A percentile compares a stretch with the other conserved stretches of the same genome.
These are phyloP conservation scores for Trichoderma gracile DNA, from an alignment of 2,329 filamentous ascomycete genomes.

Conservation along the genomic window DNA sequence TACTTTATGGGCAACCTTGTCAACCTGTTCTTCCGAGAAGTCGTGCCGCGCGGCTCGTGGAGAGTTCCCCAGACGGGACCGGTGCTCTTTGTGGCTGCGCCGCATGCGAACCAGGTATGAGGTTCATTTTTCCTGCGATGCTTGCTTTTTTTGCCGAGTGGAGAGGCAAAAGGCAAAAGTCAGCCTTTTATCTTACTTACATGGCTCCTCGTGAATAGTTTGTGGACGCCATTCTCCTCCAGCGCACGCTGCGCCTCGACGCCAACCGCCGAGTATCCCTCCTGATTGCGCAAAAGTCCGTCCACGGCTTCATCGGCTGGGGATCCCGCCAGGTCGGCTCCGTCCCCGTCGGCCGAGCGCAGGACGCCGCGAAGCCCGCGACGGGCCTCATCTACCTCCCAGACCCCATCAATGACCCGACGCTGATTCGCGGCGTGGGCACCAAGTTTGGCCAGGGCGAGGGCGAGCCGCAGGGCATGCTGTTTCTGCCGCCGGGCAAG, in stretches of 20 bases:
- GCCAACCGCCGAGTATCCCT: constrained; percentile 86
- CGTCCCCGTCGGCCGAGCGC: constrained; percentile 88
- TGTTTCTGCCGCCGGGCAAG: constrained; percentile 84
- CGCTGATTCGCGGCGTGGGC: constrained; percentile 73
- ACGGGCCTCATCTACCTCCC: constrained; percentile 83
- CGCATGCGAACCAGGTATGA: constrained; percentile 89
- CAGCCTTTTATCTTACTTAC: too few species aligned
- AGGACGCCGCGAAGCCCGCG: constrained; percentile 82
- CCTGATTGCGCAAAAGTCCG: constrained; percentile 93
- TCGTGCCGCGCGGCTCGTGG: constrained; percentile 93
- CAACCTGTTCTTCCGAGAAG: constrained; percentile 97
- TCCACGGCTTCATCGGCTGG: constrained; percentile 89
- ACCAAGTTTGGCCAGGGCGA: constrained; percentile 76
- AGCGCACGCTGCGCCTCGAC: constrained; percentile 85
- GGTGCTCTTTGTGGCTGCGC: constrained; percentile 92
- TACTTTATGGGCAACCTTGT: constrained; percentile 80
- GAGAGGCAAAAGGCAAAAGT: neutral
- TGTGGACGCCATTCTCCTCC: constrained; percentile 90
- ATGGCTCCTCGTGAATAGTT: constrained; percentile 60
- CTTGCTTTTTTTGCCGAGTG: neutral
- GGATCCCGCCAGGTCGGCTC: constrained; percentile 82
- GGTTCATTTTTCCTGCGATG: neutral
- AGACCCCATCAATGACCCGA: constrained; percentile 81
- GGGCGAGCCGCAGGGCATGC: constrained; percentile 74
- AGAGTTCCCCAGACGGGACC: constrained; percentile 86